Base-by-base conservation (phyloP, 2,329 filamentous ascomycete species). In the Apiospora hydei region DNA sequence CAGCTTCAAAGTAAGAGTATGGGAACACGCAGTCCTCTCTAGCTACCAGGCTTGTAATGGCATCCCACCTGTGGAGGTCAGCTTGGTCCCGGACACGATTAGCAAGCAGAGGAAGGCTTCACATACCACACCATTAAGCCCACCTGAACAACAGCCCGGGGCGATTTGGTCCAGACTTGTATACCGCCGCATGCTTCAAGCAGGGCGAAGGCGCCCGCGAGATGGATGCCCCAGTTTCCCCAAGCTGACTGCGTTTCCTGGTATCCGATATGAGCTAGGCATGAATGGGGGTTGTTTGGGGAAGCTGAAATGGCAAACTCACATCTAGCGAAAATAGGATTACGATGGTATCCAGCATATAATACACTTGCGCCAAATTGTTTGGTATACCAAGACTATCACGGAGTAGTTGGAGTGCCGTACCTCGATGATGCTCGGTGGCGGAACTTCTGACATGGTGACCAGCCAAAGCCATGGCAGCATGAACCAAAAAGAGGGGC, bases 21-120 rank as follows among this genome's bases (percentile, higher is more conserved):
- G 70, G 70, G 21, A 71, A 71, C 16, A 71, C 47, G 67, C 70
- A 71, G 11, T 69, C 70, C 13, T 71, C 70, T 41, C 70, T 14
- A 5, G 70, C 44, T 26, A 71, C 46, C 6, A 71, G 30, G 38
- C 67, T 69, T 5, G 51, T 70, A 1, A 71, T 71, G 6, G 70
- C 67, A 38, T 71, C 70, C 70, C 70, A 71, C 70, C 70, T 71
- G 21, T 1, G 0, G 34, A n/a, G 14, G 26, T 70, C 21, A 70
- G 67, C 7, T 1, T 10, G 11, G 6, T 49, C n/a, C 70, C 26
- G 47, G 18, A 34, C 7, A 10, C 2, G 26, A 34, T 8, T 3
- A 8, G 6, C 51, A 18, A 7, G 26, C 5, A 30, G 13, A 8
- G 24, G 13, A 10, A 21, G 26, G 16, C 8, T 51, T 26, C 49